phyloP scores from a whole-genome alignment of 2,329 filamentous ascomycete species.

The Tothia fuscella region DNA sequence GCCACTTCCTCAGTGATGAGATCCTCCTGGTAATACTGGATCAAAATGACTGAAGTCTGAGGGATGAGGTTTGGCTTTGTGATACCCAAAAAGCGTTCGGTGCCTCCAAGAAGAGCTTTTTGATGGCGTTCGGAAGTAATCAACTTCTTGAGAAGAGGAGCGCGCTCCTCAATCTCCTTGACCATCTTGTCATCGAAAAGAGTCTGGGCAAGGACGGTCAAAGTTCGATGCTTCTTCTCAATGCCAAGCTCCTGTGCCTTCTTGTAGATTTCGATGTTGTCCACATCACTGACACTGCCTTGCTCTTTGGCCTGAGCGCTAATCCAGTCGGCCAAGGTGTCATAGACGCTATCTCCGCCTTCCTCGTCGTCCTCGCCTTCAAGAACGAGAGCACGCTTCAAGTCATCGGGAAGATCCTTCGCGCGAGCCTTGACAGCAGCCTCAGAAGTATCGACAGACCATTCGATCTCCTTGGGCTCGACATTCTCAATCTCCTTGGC shows the following conservation, averaged over 20 bases:
- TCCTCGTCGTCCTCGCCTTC: conserved; percentile 65
- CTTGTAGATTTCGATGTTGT: conserved; percentile 83
- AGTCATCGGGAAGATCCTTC: conserved; percentile 82
- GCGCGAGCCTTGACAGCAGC: conserved; percentile 91
- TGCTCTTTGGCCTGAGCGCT: conserved; percentile 57
- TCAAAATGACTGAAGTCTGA: conserved; percentile 73
- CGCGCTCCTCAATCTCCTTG: conserved; percentile 75
- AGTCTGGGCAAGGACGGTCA: conserved; percentile 83
- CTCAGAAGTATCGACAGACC: conserved; percentile 94
- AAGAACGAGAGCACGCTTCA: conserved; percentile 83
- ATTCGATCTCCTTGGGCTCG: conserved; percentile 73
- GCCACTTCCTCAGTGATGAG: conserved; percentile 79
- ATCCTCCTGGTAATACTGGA: conserved; percentile 84
- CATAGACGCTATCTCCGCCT: conserved; percentile 70
- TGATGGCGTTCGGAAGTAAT: conserved; percentile 86
- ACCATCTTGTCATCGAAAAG: conserved; percentile 85
- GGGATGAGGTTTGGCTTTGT: conserved; percentile 68
- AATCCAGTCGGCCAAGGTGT: conserved; percentile 89
- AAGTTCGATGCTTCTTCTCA: conserved; percentile 84
- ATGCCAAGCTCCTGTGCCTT: conserved; percentile 96
- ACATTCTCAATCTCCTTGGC: conserved; percentile 58
- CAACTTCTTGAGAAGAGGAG: conserved; percentile 81
- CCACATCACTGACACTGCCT: conserved; percentile 65
- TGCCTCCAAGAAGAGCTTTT: conserved; percentile 89
- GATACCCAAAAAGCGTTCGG: conserved; percentile 81